Evolutionary conservation across 2,329 filamentous ascomycete species (phyloP).

Genomic region (Stemphylium lycopersici): DNA sequence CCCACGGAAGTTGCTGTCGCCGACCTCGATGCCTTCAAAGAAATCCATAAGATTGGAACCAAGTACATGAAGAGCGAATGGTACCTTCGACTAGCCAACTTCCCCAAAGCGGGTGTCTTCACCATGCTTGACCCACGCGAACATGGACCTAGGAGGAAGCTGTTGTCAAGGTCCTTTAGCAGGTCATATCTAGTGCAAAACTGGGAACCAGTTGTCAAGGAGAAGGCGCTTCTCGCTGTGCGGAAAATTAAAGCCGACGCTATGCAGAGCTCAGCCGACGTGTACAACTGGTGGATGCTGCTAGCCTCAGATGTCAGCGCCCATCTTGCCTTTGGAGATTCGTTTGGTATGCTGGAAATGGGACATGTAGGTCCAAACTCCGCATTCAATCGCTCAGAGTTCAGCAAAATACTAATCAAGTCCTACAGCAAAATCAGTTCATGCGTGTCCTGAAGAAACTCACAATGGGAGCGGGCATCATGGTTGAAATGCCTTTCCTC

Average conservation of each 20-base stretch:
- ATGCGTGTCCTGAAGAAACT: slow-evolving; percentile 46
- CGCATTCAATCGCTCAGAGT: background rate
- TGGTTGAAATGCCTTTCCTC: slow-evolving; percentile 45
- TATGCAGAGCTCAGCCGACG: slow-evolving; percentile 36
- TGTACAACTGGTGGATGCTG: slow-evolving; percentile 48
- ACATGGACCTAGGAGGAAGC: slow-evolving; percentile 44
- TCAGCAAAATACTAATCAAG: background rate
- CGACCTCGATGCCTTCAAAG: slow-evolving; percentile 37
- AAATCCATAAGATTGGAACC: slow-evolving; percentile 40
- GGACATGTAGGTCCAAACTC: slow-evolving; percentile 37
- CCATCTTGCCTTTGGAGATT: slow-evolving; percentile 49
- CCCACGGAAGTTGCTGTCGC: slow-evolving; percentile 40
- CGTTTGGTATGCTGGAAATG: slow-evolving; percentile 47
- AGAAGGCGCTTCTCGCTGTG: slow-evolving; percentile 43
- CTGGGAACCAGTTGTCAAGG: slow-evolving; percentile 46
- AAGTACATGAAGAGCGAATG: slow-evolving; percentile 38
- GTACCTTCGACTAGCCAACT: slow-evolving; percentile 33
- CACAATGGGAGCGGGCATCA: slow-evolving; percentile 45
- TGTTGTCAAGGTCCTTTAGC: slow-evolving; percentile 47
- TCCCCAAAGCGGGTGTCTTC: slow-evolving; percentile 43
- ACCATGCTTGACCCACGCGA: slow-evolving; percentile 45
- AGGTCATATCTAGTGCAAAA: slow-evolving; percentile 44
- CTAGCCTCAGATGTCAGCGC: slow-evolving; percentile 49
- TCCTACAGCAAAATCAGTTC: slow-evolving; percentile 40
- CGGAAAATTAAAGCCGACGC: slow-evolving; percentile 38